Base-by-base conservation (phyloP, 2,329 filamentous ascomycete genomes). In the Aspergillus fischeri region DNA sequence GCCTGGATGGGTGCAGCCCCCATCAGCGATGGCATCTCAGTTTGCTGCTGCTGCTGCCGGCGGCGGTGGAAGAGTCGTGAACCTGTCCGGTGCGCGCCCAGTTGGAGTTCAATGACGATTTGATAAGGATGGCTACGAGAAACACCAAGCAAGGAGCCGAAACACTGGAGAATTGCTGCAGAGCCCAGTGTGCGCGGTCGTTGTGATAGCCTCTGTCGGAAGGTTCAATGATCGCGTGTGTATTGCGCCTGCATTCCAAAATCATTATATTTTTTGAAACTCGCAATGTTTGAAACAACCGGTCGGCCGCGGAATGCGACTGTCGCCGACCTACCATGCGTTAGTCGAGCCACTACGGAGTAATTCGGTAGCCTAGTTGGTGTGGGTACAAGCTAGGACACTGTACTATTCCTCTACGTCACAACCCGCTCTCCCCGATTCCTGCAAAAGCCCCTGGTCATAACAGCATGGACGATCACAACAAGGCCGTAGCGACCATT, bases 1-100 rank as follows among this genome's bases (percentile, higher is more conserved):
- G 41, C 87, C 89, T 0, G 91, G 90, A 0, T 94, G 89, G 90
- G 89, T 92, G 8, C 83, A 81, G 35, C 65, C 66, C 20, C 63
- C 64, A 1, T 47, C 63, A 10, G 60, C 63, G 11, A 50, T 57
- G 20, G 29, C 49, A 21, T 21, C 58, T 28, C 51, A 53, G 9
- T 42, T 65, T 58, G 52, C 68, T 56, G 47, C 68, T 61, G 65
- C 65, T 56, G 73, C 59, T 11, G 74, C 60, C 8, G 64, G 48
- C 1, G 67, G 75, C n/a, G 74, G 77, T 27, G 83, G 83, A 4
- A 79, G 81, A 44, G 82, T 87, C 14, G 77, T 87, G 4, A 83
- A 83, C 66, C 67, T 87, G 56, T 79, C 76, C 53, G 81, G 82
- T 4, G 82, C 81, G 24, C 79, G 81, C 61, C 78, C 82, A 9